Evolutionary conservation across 1,284 basidiomycete species (phyloP).

Genomic region (Coniferiporia weirii): DNA sequence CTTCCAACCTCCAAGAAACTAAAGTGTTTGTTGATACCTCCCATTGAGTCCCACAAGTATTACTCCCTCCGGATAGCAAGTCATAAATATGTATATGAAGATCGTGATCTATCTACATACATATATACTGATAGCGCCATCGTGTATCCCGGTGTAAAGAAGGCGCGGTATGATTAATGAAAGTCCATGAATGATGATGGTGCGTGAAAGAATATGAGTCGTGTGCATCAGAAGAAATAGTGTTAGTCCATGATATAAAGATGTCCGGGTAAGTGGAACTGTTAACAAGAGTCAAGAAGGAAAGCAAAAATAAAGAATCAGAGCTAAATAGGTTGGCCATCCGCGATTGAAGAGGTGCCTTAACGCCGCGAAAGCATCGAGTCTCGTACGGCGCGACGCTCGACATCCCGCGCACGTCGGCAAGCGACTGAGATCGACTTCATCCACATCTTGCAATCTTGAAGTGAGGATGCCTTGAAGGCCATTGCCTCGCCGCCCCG

Average conservation of each 20-base stretch:
- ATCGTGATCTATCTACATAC: background rate
- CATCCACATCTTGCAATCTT: slow-evolving; percentile 66
- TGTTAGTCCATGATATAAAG: background rate
- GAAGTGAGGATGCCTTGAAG: slow-evolving; percentile 53
- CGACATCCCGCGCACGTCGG: slow-evolving; percentile 34
- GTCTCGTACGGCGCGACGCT: slow-evolving; percentile 6
- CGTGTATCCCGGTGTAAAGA: background rate
- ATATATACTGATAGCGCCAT: background rate
- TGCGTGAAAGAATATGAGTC: background rate
- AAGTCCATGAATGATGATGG: background rate
- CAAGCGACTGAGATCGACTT: slow-evolving; percentile 41
- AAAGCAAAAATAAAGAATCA: background rate
- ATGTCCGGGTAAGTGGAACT: background rate
- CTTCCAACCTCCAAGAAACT: too few relatives aligned
- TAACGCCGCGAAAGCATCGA: background rate
- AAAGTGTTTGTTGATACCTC: too few relatives aligned
- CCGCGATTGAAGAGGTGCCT: background rate
- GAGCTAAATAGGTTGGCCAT: background rate
- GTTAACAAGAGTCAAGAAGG: background rate
- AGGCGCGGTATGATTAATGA: background rate
- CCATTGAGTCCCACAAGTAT: too few relatives aligned
- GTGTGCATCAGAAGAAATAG: background rate
- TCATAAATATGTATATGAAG: background rate
- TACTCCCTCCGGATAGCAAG: too few relatives aligned
- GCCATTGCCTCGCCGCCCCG: slow-evolving; percentile 70